Evolutionary conservation across 805 yeast genomes (phyloP).

Genomic region (Scheffersomyces stipitis): DNA sequence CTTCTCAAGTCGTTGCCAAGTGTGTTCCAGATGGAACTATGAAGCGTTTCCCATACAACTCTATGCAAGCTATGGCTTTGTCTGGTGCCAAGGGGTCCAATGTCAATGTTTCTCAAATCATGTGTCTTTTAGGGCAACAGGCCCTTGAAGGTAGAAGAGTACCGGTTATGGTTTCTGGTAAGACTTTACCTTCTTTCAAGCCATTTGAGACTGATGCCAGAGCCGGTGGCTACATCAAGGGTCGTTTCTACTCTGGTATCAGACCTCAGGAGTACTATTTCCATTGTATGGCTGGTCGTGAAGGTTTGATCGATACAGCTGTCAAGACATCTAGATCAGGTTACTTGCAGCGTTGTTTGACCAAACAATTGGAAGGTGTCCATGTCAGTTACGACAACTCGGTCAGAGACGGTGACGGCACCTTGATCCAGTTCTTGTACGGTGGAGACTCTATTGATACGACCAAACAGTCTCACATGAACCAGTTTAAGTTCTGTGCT

Average conservation of each 20-base stretch:
- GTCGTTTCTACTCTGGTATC: conserved; percentile 96
- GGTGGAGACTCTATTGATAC: conserved; percentile 98
- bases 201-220: conserved; percentile 96
- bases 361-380: conserved; percentile 97
- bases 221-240: conserved; percentile 98
- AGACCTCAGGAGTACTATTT: conserved; percentile 98
- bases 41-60: conserved; percentile 91
- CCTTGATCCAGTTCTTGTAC: conserved; percentile 89
- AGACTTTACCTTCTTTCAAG: conserved; percentile 93
- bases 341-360: conserved; percentile 96
- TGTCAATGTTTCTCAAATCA: conserved; percentile 97
- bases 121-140: conserved; percentile 99
- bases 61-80: conserved; percentile 98
- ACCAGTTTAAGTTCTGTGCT: conserved; percentile 88
- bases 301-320: conserved; percentile 98
- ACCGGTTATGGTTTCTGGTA: conserved; percentile 98
- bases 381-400: conserved; percentile 92
- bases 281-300: conserved; percentile 99
- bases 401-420: conserved; percentile 93
- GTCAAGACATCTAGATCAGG: conserved; percentile 99
- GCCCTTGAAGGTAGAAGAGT: conserved; percentile 99
- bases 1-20: conserved; percentile 89
- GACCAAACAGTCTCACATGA: conserved; percentile 90
- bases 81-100: conserved; percentile 99
- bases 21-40: conserved; percentile 97